Conservation (phyloP, 805 yeast species). For the Ogataea trehalophila region DNA sequence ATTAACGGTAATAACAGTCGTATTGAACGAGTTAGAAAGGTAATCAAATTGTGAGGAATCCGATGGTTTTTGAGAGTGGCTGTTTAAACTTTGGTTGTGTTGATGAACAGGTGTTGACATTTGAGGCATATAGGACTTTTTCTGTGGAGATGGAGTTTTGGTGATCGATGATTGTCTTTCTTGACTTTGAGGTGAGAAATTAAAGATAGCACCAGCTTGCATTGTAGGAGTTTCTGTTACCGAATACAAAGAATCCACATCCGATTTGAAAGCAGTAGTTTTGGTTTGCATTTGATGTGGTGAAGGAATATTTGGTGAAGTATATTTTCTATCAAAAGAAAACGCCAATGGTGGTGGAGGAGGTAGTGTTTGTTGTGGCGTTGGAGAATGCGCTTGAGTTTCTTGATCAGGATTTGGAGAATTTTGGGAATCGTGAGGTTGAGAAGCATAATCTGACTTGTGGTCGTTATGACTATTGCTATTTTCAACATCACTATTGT, state of each 20-base stretch:
- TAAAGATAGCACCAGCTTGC: neutral
- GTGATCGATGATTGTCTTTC: constrained; percentile 4
- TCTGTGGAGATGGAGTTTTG: constrained; percentile 13
- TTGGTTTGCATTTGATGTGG: neutral
- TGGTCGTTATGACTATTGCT: neutral
- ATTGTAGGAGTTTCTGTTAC: constrained; percentile 2
- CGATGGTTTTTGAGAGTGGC: constrained; percentile 13
- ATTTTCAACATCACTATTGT: neutral
- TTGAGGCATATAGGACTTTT: neutral
- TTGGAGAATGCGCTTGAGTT: too few relatives aligned
- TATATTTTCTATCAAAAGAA: too few relatives aligned
- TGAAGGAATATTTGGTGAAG: too few relatives aligned
- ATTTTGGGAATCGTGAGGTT: neutral
- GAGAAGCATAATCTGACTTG: neutral
- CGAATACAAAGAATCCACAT: constrained; percentile 10
- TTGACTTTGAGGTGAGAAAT: constrained; percentile 1
- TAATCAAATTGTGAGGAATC: constrained; percentile 25
- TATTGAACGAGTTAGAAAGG: constrained; percentile 24
- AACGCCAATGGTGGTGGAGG: too few relatives aligned
- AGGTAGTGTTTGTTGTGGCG: too few relatives aligned
- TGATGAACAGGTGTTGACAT: too few relatives aligned
- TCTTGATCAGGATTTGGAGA: neutral
- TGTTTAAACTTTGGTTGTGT: neutral
- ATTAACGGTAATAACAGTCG: constrained; percentile 27
- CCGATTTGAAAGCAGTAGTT: constrained; percentile 1